Evolutionary conservation across 2,329 filamentous ascomycete genomes (phyloP).

Genomic region (Tolypocladium tropicale): DNA sequence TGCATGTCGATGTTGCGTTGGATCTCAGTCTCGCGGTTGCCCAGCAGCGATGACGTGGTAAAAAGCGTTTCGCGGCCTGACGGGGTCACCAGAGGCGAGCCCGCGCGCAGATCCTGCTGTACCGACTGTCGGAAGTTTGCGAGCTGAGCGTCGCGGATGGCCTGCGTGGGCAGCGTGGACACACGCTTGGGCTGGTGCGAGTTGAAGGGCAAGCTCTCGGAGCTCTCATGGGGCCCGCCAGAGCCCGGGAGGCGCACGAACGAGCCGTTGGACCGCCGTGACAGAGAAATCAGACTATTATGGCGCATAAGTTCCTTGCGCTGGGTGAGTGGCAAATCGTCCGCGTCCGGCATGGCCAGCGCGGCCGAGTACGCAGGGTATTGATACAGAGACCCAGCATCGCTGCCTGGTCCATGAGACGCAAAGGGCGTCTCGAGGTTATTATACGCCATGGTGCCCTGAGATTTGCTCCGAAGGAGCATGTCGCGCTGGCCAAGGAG

Average conservation of each 20-base stretch:
- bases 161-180: constrained; percentile 29
- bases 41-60: constrained; percentile 19
- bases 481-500: constrained; percentile 45
- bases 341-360: constrained; percentile 34
- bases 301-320: constrained; percentile 52
- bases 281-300: constrained; percentile 27
- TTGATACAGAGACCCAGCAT: constrained; percentile 30
- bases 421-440: constrained; percentile 14
- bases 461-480: constrained; percentile 41
- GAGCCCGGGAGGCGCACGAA: neutral
- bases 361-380: constrained; percentile 19
- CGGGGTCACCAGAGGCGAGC: constrained; percentile 21
- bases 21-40: constrained; percentile 28
- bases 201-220: constrained; percentile 33
- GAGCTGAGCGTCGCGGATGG: constrained; percentile 47
- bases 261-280: neutral
- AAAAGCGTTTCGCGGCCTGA: constrained; percentile 29
- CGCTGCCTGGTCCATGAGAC: constrained; percentile 22
- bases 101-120: constrained; percentile 46
- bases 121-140: constrained; percentile 59
- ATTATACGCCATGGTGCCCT: constrained; percentile 24
- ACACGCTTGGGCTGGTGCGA: constrained; percentile 44
- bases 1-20: constrained; percentile 42
- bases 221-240: constrained; percentile 12
- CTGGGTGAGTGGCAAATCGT: constrained; percentile 63